phyloP scores from a whole-genome alignment of 2,329 filamentous ascomycete genomes.

The Colletotrichum eremochloae region DNA sequence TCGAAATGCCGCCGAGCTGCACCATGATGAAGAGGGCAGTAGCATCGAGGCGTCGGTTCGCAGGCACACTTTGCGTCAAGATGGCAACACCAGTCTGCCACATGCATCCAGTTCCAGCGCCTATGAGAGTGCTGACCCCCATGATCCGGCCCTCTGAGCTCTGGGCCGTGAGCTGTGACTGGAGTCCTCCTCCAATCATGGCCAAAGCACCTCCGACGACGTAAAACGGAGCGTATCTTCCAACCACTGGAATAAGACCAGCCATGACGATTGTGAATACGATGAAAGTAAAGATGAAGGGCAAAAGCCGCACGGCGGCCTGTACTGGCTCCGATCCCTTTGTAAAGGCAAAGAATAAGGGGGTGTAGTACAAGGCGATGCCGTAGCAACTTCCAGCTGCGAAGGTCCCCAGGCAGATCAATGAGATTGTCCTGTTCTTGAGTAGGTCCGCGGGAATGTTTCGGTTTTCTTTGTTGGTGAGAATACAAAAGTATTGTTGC shows the following conservation, averaged over 20 bases:
- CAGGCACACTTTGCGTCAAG: slow-evolving; percentile 33
- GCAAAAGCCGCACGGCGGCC: slow-evolving; percentile 58
- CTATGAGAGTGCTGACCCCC: slow-evolving; percentile 50
- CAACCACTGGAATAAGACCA: slow-evolving; percentile 52
- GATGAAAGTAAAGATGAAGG: slow-evolving; percentile 57
- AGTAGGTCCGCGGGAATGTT: slow-evolving; percentile 61
- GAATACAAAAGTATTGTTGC: slow-evolving; percentile 61
- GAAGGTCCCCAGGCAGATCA: slow-evolving; percentile 58
- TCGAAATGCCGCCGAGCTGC: slow-evolving; percentile 49
- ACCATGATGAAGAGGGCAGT: slow-evolving; percentile 52
- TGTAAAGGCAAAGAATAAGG: slow-evolving; percentile 67
- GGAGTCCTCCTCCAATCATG: slow-evolving; percentile 46
- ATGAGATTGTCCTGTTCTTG: slow-evolving; percentile 51
- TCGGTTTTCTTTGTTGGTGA: slow-evolving; percentile 58
- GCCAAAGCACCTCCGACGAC: slow-evolving; percentile 47
- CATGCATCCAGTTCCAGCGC: slow-evolving; percentile 50
- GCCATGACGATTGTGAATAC: slow-evolving; percentile 54
- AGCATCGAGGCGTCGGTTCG: slow-evolving; percentile 48
- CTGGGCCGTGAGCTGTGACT: slow-evolving; percentile 46
- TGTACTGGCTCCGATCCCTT: slow-evolving; percentile 56
- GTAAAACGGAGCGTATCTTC: slow-evolving; percentile 54
- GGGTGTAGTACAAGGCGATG: slow-evolving; percentile 64
- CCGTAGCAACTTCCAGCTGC: slow-evolving; percentile 54
- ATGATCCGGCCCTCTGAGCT: slow-evolving; percentile 48
- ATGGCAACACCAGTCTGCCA: slow-evolving; percentile 51